A percentile compares a stretch with the other conserved stretches of the same genome.
Conservation (phyloP, 176 grass and related monocot species). For the Pontederia crassipes region DNA sequence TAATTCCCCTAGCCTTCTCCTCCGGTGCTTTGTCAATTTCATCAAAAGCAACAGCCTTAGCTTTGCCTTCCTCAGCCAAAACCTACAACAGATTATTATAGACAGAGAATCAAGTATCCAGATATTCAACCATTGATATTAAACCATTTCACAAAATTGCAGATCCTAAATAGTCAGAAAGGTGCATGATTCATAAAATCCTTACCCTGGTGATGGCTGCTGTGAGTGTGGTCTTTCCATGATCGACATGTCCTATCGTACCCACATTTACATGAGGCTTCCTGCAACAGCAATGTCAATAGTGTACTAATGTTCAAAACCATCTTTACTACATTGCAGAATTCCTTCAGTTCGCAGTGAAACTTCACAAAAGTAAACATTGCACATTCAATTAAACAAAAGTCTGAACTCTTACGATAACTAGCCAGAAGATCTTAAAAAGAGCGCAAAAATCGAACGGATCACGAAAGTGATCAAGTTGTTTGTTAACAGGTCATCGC, state of each 20-base stretch:
- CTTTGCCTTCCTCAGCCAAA: conserved; percentile 60
- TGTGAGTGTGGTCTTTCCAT: conserved; percentile 93
- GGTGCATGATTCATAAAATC: neutral
- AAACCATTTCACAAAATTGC: neutral
- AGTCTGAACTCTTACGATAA: no score
- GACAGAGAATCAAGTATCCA: neutral
- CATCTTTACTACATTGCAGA: neutral
- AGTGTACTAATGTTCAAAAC: neutral
- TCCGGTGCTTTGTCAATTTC: conserved; percentile 96
- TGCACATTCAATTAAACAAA: no score
- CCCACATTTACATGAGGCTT: conserved; percentile 94
- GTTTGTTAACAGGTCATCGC: neutral
- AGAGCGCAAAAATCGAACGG: neutral
- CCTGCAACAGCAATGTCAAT: conserved; percentile 36
- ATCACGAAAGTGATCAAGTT: neutral
- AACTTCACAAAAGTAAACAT: neutral
- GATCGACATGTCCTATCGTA: conserved; percentile 94
- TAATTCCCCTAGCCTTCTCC: conserved; percentile 98
- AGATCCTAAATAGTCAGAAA: neutral
- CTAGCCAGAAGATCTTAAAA: no score
- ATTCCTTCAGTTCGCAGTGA: neutral
- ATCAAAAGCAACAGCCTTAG: conserved; percentile 87
- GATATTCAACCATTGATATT: neutral
- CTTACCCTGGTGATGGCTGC: conserved; percentile 90
- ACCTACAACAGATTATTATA: conserved; percentile 33